Base-by-base conservation (phyloP, 805 yeast genomes). In the Ogataea henricii region DNA sequence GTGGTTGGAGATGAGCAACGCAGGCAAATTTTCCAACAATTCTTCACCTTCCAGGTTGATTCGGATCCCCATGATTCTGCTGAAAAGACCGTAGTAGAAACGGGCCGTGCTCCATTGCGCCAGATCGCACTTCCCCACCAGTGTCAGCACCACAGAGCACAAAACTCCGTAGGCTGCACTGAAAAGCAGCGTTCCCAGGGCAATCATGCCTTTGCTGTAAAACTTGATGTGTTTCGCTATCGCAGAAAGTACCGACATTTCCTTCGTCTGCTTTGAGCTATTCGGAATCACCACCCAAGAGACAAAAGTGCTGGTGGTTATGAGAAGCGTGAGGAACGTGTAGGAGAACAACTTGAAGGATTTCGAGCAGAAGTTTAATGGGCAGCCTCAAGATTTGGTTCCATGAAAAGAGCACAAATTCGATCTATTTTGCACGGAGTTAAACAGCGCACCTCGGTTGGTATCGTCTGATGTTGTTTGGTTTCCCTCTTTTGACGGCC, bases 81-180 rank as follows among this genome's bases (percentile, higher is more conserved):
- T 79, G 66, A 87, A 78, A 3, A 79, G 61, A 53, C 70, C 64
- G 65, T 87, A 86, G 64, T 87, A 91, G 38, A 85, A 86, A 53
- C 96, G 75, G 1, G 97, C 98, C 9, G 92, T 89, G 17, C 90
- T 73, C 81, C 90, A 90, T 69, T 94, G 99, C 1, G 96, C 82
- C 41, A 90, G 74, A 46, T 85, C 83, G 56, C 81, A 83, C 65
- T 87, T 87, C 20, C 96, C 95, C 13, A 84, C 54, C 6, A 89
- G 44, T 1, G 87, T 70, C 43, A 89, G 73, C 6, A 80, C 52
- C 1, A 87, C 63, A 1, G 97, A 89, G 18, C 90, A 87, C 8
- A 87, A 43, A 2, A 87, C 87, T 48, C 96, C 96, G 58, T 86
- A 87, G 5, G 82, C 48, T 1, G 90, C 90, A 63, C 88, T 78